Base-by-base conservation (phyloP, 2,329 filamentous ascomycete genomes). In the Pseudogymnoascus sp. region DNA sequence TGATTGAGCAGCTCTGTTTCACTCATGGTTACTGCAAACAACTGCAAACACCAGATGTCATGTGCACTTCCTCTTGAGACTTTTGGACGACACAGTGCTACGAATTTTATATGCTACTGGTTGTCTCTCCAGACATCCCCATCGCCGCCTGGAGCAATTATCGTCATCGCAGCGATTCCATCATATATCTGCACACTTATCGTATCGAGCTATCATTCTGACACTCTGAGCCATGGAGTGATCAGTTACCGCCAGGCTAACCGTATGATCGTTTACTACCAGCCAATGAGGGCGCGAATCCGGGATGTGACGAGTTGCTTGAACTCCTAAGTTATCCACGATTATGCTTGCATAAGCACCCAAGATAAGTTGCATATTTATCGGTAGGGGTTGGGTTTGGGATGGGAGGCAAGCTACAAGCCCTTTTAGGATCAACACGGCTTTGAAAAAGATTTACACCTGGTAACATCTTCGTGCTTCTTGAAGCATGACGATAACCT, bases 321-420 rank as follows among this genome's bases (percentile, higher is more conserved):
- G 0, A 1, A 19, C 25, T 34, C 51, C 51, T 57, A n/a, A n/a
- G n/a, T n/a, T n/a, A 57, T 57, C 14, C 51, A 57, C 28, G 51
- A 34, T 57, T 57, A 34, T n/a, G 25, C 48, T 16, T 57, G 51
- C 28, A 57, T 57, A 57, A 57, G 51, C 51, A 57, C 28, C 51
- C 51, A 57, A 34, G 28, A 19, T 57, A 21, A 10, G 13, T 10
- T 57, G 51, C 51, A 57, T 57, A 57, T 57, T 57, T 57, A 34
- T 34, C 21, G 28, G 28, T 25, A 28, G 28, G 51, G 48, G 21
- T 5, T 4, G 43, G 25, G 28, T 31, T 10, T 14, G 43, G 11
- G 25, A 31, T 54, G 21, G 23, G 14, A 51, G 14, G 48, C n/a
- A 25, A 54, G 11, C 25, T 25, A 4, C 45, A 54, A 31, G 25